Conservation (phyloP, 768 basidiomycete species). For the Paxillus ammoniavirescens region DNA sequence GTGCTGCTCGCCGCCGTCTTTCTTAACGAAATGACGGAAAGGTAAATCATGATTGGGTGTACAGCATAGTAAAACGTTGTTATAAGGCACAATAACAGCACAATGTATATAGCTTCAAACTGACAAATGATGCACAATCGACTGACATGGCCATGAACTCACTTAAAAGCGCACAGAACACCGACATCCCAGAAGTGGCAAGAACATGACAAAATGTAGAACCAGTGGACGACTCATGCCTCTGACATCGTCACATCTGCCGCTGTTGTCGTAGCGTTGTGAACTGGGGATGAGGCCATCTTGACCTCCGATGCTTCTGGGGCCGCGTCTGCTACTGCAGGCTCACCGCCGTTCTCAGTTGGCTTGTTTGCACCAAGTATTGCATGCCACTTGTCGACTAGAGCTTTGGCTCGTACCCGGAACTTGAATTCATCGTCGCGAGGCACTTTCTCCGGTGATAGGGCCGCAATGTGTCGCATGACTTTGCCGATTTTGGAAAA, state of each 20-base stretch:
- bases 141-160: slow-evolving; percentile 10
- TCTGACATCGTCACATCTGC: slow-evolving; percentile 46
- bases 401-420: slow-evolving; percentile 44
- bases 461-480: slow-evolving; percentile 58
- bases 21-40: background rate
- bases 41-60: slow-evolving; percentile 14
- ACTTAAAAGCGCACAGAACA: slow-evolving; percentile 4
- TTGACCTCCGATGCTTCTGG: slow-evolving; percentile 21
- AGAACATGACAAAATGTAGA: slow-evolving; percentile 8
- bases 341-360: slow-evolving; percentile 29
- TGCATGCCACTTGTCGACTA: slow-evolving; percentile 48
- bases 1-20: background rate
- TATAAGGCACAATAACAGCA: slow-evolving; percentile 15
- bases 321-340: slow-evolving; percentile 17
- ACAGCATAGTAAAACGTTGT: slow-evolving; percentile 22
- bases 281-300: slow-evolving; percentile 18
- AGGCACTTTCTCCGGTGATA: slow-evolving; percentile 43
- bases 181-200: slow-evolving; percentile 13
- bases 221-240: slow-evolving; percentile 22
- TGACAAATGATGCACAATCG: slow-evolving; percentile 22
- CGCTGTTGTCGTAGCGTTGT: slow-evolving; percentile 30
- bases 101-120: slow-evolving; percentile 11
- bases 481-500: slow-evolving; percentile 57
- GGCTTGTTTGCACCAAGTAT: slow-evolving; percentile 35
- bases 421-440: slow-evolving; percentile 53